Evolutionary conservation across 805 yeast genomes (phyloP).

Genomic region (Jamesozyma hellenica): DNA sequence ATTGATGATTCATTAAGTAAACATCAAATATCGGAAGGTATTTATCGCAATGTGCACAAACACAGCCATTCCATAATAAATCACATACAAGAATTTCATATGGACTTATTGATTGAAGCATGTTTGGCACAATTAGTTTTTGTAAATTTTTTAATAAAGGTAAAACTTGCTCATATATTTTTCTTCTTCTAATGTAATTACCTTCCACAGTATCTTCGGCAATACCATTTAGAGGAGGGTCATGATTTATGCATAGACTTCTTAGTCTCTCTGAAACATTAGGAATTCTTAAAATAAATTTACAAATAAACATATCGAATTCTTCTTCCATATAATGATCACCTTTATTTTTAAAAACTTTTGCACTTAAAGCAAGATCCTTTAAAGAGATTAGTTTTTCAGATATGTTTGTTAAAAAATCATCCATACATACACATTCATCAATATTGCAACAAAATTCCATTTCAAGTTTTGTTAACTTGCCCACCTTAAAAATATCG

Average conservation of each 20-base stretch:
- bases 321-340: conserved; percentile 42
- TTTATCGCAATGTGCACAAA: conserved; percentile 46
- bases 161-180: conserved; percentile 38
- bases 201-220: conserved; percentile 65
- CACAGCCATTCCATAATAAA: conserved; percentile 69
- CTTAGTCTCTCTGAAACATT: conserved; percentile 25
- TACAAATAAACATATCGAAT: conserved; percentile 43
- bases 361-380: conserved; percentile 26
- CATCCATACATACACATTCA: conserved; percentile 37
- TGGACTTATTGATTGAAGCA: conserved; percentile 50
- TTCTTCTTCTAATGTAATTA: conserved; percentile 51
- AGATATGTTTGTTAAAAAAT: conserved; percentile 32
- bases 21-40: conserved; percentile 45
- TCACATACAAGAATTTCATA: conserved; percentile 66
- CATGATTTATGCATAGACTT: conserved; percentile 45
- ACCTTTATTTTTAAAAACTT: conserved; percentile 28
- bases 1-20: conserved; percentile 54
- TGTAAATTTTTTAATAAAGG: conserved; percentile 37
- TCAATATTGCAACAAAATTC: conserved; percentile 44
- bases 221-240: conserved; percentile 47
- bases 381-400: conserved; percentile 22
- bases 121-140: conserved; percentile 46
- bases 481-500: conserved; percentile 18
- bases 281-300: conserved; percentile 33
- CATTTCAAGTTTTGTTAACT: conserved; percentile 38